These are phyloP conservation scores for Plasmodium gonderi DNA, from an alignment of 169 alveolate species.

Conservation along the genomic window DNA sequence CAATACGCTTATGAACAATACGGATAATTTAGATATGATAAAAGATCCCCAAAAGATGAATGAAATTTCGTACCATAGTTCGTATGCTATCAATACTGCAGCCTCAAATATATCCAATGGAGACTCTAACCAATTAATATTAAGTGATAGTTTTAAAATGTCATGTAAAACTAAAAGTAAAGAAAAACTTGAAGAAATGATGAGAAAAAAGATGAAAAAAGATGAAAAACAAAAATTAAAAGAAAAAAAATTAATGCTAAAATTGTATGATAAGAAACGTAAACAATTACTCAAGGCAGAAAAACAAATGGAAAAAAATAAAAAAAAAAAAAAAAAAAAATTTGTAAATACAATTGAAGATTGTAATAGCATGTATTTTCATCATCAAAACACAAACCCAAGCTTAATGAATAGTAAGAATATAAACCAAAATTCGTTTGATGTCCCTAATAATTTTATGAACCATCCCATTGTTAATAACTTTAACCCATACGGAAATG, in stretches of 20 bases:
- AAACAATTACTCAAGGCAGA: constrained; percentile 43
- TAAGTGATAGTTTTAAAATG: background rate
- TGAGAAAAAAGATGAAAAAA: constrained; percentile 37
- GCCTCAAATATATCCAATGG: background rate
- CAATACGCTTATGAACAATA: background rate
- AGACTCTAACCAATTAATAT: background rate
- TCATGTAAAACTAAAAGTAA: background rate
- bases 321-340: constrained; percentile 9
- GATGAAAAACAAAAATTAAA: constrained; percentile 64
- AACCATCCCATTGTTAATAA: constrained; percentile 19
- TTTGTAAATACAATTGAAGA: background rate
- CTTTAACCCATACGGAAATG: background rate
- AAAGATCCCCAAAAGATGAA: background rate
- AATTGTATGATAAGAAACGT: constrained; percentile 22
- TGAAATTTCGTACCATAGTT: background rate
- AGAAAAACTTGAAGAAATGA: constrained; percentile 14
- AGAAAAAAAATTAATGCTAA: constrained; percentile 48
- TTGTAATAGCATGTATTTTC: background rate
- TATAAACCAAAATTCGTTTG: background rate
- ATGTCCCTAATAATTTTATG: background rate
- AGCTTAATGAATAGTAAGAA: background rate
- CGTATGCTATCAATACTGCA: background rate
- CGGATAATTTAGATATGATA: background rate
- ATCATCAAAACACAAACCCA: background rate
- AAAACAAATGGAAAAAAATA: constrained; percentile 52